Base-by-base conservation (phyloP, 1,139 yeast species). In the Zygosaccharomyces pseudobailii region DNA sequence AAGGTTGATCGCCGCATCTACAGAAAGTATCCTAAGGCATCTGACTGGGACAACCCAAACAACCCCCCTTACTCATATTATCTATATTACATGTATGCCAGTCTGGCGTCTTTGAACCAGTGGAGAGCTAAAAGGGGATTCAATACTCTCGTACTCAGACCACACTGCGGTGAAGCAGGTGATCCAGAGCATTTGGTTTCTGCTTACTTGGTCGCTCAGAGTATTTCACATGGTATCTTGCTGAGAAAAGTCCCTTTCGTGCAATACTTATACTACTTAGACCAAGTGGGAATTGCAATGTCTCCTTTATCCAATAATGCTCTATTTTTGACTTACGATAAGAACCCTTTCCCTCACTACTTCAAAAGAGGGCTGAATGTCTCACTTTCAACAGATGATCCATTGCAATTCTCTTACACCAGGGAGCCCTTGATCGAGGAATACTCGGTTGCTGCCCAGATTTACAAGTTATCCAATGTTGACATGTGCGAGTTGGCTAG, bases 141-240 rank as follows among this genome's bases (percentile, higher is more conserved):
- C 69, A 90, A 87, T 64, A 90, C 97, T 0, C 84, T 94, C 68
- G 95, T 88, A 19, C 73, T 94, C 58, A 79, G 98, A 61, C 99
- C 99, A 2, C 99, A 94, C 66, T 87, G 96, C 59, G 99, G 99
- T 55, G 99, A 94, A 69, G 99, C 98, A 4, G 99, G 99, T 46
- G 97, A 94, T 61, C 97, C 98, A 1, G 97, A 90, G 61, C 98
- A 94, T 70, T 75, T 94, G 64, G 88, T 90, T 38, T 78, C 92
- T 47, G 94, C 98, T 0, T 94, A 86, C 62, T 71, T 94, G 61
- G 81, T 95, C 0, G 82, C 97, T 0, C 95, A 92, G 62, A 87
- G 95, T 45, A 94, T 92, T 53, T 87, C 95, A 38, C 99, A 94
- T 64, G 99, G 99, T 50, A 94, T 94, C 52, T 69, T 90, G 51